Base-by-base conservation (phyloP, 768 basidiomycete genomes). In the Pleurotus giganteus region DNA sequence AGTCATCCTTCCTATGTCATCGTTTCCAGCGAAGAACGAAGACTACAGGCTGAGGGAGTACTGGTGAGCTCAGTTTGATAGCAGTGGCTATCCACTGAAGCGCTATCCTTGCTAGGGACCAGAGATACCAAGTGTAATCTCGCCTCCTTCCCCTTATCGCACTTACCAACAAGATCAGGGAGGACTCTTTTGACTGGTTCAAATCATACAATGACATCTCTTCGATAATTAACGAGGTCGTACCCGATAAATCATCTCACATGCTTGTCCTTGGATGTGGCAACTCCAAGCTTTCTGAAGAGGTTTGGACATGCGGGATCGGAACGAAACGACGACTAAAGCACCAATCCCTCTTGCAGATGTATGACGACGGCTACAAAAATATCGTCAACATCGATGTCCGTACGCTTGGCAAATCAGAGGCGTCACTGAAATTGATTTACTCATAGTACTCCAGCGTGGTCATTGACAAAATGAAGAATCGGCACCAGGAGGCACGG, bases 231-330 rank as follows among this genome's bases (percentile, higher is more conserved):
- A 76, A 77, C 36, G 78, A 78, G 29, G 70, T 87, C 28, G 78
- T 94, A 19, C 89, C 88, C 0, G 70, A 81, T 57, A 86, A 78
- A 65, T 63, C 65, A 3, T 76, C 83, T 1, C 74, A 77, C 23
- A 88, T 93, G 58, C 68, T 93, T 42, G 87, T 94, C 79, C 82
- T 94, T 15, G 89, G 89, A 52, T 93, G 91, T 63, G 91, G 91
- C 8, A 93, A 92, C 67, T 90, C 91, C 2, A 88, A 71, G 53
- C 71, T 93, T 36, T 89, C 89, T 8, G 85, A 91, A 69, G 84
- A 91, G 56, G 89, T 90, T 58, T 19, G 76, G 67, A 17, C 11
- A 17, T 4, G 34, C n/a, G 4, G 39, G n/a, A 31, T 6, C 24
- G 6, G 8, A 8, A 39, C 4, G 32, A 42, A n/a, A 27, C 28